Conservation (phyloP, 371 early-diverging fungal genomes). For the Lichtheimia hyalospora region DNA sequence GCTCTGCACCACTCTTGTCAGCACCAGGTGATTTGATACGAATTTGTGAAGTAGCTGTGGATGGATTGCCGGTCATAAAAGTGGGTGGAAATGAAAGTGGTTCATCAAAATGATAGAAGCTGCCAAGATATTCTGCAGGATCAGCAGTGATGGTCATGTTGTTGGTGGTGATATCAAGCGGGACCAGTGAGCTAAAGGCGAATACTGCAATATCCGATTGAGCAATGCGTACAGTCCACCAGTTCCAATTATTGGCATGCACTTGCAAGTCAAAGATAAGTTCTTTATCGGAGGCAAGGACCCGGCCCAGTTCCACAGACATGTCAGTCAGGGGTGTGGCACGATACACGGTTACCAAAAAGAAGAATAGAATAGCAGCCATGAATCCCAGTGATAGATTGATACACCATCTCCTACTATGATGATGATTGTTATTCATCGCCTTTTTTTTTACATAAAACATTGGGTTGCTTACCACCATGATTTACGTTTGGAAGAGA, state of each 20-base stretch:
- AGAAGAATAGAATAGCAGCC: constrained; percentile 9
- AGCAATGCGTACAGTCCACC: constrained; percentile 52
- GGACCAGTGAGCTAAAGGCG: constrained; percentile 44
- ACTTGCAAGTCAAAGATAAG: constrained; percentile 60
- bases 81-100: constrained; percentile 42
- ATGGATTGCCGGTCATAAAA: constrained; percentile 22
- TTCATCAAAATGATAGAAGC: constrained; percentile 53
- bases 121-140: constrained; percentile 58
- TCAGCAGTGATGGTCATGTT: constrained; percentile 12
- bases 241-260: constrained; percentile 49
- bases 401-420: constrained; percentile 1
- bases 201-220: constrained; percentile 60
- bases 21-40: constrained; percentile 57
- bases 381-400: background rate
- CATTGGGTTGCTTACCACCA: too few relatives aligned
- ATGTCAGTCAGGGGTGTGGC: constrained; percentile 27
- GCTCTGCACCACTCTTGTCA: constrained; percentile 41
- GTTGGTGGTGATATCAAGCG: background rate
- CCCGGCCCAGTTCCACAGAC: constrained; percentile 42
- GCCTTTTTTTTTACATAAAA: background rate
- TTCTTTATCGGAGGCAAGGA: constrained; percentile 62
- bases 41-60: constrained; percentile 48
- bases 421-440: background rate
- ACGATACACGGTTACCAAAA: constrained; percentile 14
- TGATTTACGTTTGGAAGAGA: too few relatives aligned